A percentile compares a stretch with the other conserved stretches of the same genome.
phyloP scores from a whole-genome alignment of 1,139 yeast genomes.

The Protomyces gravidus region DNA sequence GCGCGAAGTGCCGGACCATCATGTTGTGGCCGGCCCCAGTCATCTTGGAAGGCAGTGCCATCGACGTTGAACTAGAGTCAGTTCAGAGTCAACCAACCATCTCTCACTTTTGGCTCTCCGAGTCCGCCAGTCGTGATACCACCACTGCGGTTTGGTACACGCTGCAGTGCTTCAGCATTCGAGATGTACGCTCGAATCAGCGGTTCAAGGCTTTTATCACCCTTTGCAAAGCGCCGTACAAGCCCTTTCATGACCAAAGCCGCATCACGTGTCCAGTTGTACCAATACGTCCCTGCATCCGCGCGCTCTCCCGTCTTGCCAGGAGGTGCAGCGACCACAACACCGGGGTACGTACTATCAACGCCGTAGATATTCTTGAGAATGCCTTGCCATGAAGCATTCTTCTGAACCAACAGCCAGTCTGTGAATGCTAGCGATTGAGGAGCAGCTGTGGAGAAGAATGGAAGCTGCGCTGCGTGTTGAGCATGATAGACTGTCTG shows the following conservation, averaged over 20 bases:
- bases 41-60: conserved; percentile 55
- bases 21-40: conserved; percentile 88
- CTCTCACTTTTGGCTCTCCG: background rate
- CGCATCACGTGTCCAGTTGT: background rate
- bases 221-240: background rate
- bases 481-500: too few relatives aligned
- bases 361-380: background rate
- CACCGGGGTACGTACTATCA: background rate
- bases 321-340: background rate
- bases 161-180: background rate
- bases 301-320: background rate
- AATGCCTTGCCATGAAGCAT: background rate
- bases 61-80: conserved; percentile 57
- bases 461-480: too few relatives aligned
- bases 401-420: background rate
- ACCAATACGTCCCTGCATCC: background rate
- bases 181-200: background rate
- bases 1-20: conserved; percentile 89
- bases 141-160: background rate
- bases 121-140: background rate
- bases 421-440: background rate
- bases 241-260: background rate
- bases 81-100: background rate
- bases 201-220: background rate
- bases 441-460: background rate